Evolutionary conservation across 352 stramenopile genomes (phyloP), one percentile per base, ranked within the genome.

Genomic region (Globisporangium mamillatum): DNA sequence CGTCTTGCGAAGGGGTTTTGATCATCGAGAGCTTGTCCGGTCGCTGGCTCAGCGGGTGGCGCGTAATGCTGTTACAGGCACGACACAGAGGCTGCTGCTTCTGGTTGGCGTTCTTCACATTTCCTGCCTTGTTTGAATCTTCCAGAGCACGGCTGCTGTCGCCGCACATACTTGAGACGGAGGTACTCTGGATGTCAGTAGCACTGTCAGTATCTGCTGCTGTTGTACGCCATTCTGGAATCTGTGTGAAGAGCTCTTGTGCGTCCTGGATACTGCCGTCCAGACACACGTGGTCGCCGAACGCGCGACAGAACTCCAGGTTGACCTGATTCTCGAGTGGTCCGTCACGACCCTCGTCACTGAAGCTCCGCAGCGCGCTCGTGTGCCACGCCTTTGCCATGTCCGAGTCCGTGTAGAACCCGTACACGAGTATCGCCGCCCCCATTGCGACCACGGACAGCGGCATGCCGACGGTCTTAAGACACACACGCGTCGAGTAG

Each of bases 251-350:
- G 25, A 67, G 41, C 34, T 6, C 7, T 16, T 55, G 38, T 0
- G 66, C 63, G 27, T 44, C 34, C 10, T n/a, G 25, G 14, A 70
- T 8, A 10, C 55, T 61, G 10, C 27, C 58, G 8, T 27, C 32
- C 1, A 56, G 14, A 41, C 73, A 78, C 46, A 76, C 53, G 24
- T 16, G 16, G 0, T 36, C 58, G 18, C 54, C 63, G 14, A 73
- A 57, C 10, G 69, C 69, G 4, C 55, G 20, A 24, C 73, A 78
- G 60, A 66, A 73, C 34, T 67, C 61, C 1, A 67, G 8, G 66
- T 78, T 78, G 20, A 78, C 66, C 1, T 59, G 56, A 1, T 14
- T 29, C 57, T 75, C 66, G 27, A 75, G 52, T 7, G 38, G 48
- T 3, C 63, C 59, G 22, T 67, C 57, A 16, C 54, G 29, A 22